Evolutionary conservation across 768 basidiomycete species (phyloP).

Genomic region (Kwoniella dejecticola): DNA sequence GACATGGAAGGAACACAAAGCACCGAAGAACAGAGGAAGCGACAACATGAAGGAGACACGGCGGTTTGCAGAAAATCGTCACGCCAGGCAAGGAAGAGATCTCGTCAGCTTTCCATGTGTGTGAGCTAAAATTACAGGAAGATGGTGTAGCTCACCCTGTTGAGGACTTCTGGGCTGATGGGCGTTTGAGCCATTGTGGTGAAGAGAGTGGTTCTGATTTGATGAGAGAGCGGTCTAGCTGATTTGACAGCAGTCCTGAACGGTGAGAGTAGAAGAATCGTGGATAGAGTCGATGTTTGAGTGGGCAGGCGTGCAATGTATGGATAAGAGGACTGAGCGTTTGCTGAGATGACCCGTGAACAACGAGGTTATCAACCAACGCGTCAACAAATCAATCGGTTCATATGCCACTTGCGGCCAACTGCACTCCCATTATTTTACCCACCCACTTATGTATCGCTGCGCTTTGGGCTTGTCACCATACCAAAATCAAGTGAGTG

Average conservation of each 20-base stretch:
- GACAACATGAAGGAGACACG: too few relatives aligned
- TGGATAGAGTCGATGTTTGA: background rate
- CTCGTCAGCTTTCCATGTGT: background rate
- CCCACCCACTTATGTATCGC: background rate
- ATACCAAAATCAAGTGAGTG: too few relatives aligned
- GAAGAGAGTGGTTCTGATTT: background rate
- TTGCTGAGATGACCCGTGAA: conserved; percentile 5
- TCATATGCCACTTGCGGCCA: background rate
- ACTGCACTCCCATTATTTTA: background rate
- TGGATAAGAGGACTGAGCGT: too few relatives aligned
- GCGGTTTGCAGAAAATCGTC: too few relatives aligned
- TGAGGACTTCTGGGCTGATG: conserved; percentile 41
- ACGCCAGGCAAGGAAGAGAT: too few relatives aligned
- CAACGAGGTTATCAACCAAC: background rate
- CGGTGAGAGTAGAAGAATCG: background rate
- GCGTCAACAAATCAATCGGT: background rate
- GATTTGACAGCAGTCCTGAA: conserved; percentile 5
- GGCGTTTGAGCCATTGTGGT: conserved; percentile 14
- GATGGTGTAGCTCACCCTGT: conserved; percentile 28
- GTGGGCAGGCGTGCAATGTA: too few relatives aligned
- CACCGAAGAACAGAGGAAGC: too few relatives aligned
- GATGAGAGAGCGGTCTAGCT: background rate
- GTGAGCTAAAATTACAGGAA: background rate
- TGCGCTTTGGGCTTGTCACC: background rate
- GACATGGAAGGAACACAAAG: too few relatives aligned